These are phyloP conservation scores for Linnemannia exigua DNA, from an alignment of 192 early-diverging fungal genomes.

Conservation along the genomic window DNA sequence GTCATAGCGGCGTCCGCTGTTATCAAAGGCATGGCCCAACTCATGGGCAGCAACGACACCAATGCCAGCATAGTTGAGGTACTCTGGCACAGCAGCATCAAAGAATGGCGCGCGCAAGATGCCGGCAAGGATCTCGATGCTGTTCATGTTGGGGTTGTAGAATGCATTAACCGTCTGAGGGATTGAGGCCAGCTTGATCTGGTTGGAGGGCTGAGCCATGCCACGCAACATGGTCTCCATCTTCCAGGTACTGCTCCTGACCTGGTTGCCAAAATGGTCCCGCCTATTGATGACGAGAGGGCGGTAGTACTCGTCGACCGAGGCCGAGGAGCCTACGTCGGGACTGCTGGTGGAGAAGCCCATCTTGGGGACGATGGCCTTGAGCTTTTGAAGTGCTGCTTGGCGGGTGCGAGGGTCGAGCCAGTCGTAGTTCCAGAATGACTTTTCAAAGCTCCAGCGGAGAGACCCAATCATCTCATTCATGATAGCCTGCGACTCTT, in stretches of 20 bases:
- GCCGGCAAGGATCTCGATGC: constrained; percentile 58
- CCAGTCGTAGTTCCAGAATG: constrained; percentile 60
- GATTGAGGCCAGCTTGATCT: constrained; percentile 56
- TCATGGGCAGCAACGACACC: constrained; percentile 81
- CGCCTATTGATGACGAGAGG: constrained; percentile 24
- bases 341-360: constrained; percentile 60
- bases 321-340: constrained; percentile 54
- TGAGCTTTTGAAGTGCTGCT: constrained; percentile 58
- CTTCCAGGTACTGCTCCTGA: constrained; percentile 24
- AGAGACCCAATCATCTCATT: constrained; percentile 59
- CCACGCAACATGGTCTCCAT: constrained; percentile 36
- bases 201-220: constrained; percentile 45
- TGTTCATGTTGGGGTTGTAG: constrained; percentile 57
- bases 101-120: constrained; percentile 76
- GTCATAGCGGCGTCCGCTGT: constrained; percentile 64
- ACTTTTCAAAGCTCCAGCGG: constrained; percentile 52
- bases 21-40: constrained; percentile 71
- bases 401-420: constrained; percentile 60
- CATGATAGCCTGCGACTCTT: constrained; percentile 48
- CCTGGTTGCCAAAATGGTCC: constrained; percentile 62
- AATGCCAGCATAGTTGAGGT: constrained; percentile 75
- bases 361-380: constrained; percentile 60
- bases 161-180: constrained; percentile 71
- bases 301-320: constrained; percentile 60
- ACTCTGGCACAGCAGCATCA: constrained; percentile 60